These are phyloP conservation scores for Lentinula guzmanii DNA, from an alignment of 768 basidiomycete genomes.

Conservation along the genomic window DNA sequence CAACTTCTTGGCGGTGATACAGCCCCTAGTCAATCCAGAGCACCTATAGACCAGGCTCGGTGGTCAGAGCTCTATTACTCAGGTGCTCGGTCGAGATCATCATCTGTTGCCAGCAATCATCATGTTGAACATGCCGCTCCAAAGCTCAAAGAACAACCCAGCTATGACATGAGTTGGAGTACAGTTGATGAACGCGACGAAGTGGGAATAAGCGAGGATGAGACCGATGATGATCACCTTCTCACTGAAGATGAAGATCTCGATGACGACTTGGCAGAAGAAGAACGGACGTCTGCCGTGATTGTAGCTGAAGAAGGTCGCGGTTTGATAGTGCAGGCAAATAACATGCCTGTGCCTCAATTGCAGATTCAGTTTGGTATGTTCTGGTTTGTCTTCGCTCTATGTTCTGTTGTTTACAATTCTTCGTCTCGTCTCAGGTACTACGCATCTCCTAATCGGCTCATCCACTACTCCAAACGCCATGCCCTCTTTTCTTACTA, in stretches of 20 bases:
- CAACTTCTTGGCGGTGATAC: constrained; percentile 54
- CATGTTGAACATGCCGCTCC: constrained; percentile 36
- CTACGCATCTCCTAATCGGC: constrained; percentile 91
- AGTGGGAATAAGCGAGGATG: constrained; percentile 33
- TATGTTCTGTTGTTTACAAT: neutral
- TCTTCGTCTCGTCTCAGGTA: constrained; percentile 46
- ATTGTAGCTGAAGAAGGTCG: constrained; percentile 81
- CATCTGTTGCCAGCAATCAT: constrained; percentile 48
- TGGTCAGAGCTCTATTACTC: constrained; percentile 73
- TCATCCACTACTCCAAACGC: constrained; percentile 71
- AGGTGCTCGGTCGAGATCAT: constrained; percentile 63
- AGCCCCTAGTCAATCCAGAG: constrained; percentile 38
- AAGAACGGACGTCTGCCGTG: constrained; percentile 71
- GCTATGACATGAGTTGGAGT: constrained; percentile 75
- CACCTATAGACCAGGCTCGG: constrained; percentile 55
- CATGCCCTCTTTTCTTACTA: constrained; percentile 70
- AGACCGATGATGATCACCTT: constrained; percentile 41
- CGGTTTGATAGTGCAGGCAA: constrained; percentile 75
- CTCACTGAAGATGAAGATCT: constrained; percentile 40
- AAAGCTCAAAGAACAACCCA: constrained; percentile 56
- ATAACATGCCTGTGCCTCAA: constrained; percentile 52
- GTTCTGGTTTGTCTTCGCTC: constrained; percentile 15
- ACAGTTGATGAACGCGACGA: constrained; percentile 69
- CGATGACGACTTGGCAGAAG: constrained; percentile 43
- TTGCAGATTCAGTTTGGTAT: constrained; percentile 70